Evolutionary conservation across 345 rosid genomes (phyloP).

Genomic region (Citrus sinensis): DNA sequence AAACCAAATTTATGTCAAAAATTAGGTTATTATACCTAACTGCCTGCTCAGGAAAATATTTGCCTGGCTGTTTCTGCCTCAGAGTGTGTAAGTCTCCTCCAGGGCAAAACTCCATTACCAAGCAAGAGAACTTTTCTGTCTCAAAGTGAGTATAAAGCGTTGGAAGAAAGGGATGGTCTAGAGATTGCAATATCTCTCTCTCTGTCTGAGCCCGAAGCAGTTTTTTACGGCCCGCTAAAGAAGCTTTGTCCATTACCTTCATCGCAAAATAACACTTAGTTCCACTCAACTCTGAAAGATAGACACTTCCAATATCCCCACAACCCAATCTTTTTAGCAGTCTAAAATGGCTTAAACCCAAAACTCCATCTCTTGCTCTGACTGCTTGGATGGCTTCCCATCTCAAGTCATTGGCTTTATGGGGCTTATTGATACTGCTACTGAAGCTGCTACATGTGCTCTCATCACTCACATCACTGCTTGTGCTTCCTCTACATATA

Average conservation of each 20-base stretch:
- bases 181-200: conserved; percentile 80
- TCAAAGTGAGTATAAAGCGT: conserved; percentile 85
- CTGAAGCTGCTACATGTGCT: conserved; percentile 93
- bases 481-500: conserved; percentile 83
- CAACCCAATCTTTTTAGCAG: conserved; percentile 87
- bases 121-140: conserved; percentile 86
- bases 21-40: conserved; percentile 61
- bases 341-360: conserved; percentile 82
- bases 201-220: conserved; percentile 93
- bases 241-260: conserved; percentile 96
- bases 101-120: conserved; percentile 94
- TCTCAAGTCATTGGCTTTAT: conserved; percentile 79
- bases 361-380: conserved; percentile 57
- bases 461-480: conserved; percentile 89
- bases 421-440: conserved; percentile 78
- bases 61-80: conserved; percentile 90
- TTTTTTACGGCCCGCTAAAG: conserved; percentile 85
- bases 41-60: conserved; percentile 84
- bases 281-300: conserved; percentile 87
- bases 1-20: conserved; percentile 7
- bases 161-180: conserved; percentile 93
- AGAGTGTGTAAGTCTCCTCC: conserved; percentile 94
- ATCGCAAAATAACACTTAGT: conserved; percentile 82
- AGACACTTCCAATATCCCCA: conserved; percentile 93
- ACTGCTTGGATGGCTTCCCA: conserved; percentile 96